Conservation (phyloP, 1,284 basidiomycete species). For the Fomitopsis palustris region DNA sequence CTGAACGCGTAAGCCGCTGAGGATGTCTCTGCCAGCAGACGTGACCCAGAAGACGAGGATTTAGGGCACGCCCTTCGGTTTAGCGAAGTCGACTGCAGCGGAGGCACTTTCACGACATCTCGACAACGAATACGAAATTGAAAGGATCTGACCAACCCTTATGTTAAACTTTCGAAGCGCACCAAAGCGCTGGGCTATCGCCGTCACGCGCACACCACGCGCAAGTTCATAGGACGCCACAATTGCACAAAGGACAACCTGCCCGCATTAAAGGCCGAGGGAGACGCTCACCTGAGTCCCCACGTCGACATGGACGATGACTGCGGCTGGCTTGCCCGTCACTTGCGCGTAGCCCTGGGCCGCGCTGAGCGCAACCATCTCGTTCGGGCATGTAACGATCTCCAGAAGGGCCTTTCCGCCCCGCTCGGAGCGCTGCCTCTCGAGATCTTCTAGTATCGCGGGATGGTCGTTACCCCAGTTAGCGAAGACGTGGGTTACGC, state of each 20-base stretch:
- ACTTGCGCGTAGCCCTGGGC: constrained; percentile 70
- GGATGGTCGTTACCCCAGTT: constrained; percentile 79
- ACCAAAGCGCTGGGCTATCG: not conserved
- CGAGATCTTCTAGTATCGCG: constrained; percentile 63
- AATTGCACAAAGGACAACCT: not conserved
- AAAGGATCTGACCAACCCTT: not conserved
- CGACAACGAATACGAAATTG: not conserved
- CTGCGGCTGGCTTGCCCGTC: constrained; percentile 61
- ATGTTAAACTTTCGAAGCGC: not conserved
- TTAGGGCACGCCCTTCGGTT: no score
- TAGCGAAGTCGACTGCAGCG: not conserved
- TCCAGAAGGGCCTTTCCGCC: constrained; percentile 37
- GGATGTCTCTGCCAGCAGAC: no score
- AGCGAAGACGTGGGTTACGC: constrained; percentile 68
- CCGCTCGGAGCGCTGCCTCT: constrained; percentile 44
- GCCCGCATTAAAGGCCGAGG: not conserved
- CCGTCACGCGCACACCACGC: not conserved
- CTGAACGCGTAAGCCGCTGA: no score
- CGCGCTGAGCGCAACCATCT: constrained; percentile 71
- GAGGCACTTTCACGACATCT: not conserved
- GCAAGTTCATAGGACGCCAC: not conserved
- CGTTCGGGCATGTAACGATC: constrained; percentile 68
- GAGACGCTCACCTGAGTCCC: constrained; percentile 54
- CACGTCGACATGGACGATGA: constrained; percentile 72
- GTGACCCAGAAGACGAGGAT: no score